These are phyloP conservation scores for Crassisporium funariophilum DNA, from an alignment of 768 basidiomycete genomes.

Conservation along the genomic window DNA sequence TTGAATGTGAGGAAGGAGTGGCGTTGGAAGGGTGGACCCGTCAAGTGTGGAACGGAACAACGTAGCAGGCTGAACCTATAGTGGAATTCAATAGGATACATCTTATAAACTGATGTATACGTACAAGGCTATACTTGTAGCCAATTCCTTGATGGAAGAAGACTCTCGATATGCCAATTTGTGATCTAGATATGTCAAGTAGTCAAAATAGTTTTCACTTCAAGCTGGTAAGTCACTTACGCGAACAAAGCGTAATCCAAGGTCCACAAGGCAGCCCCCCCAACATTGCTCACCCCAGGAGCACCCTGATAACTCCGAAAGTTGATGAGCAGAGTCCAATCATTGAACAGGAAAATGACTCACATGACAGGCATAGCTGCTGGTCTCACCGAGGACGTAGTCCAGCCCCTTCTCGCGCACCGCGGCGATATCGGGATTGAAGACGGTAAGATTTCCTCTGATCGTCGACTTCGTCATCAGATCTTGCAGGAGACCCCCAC, in stretches of 20 bases:
- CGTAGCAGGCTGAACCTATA: conserved; percentile 67
- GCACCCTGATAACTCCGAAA: conserved; percentile 35
- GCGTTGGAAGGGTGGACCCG: conserved; percentile 49
- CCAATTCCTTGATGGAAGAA: conserved; percentile 73
- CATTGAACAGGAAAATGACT: conserved; percentile 16
- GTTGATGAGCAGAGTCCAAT: background rate
- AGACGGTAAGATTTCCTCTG: conserved; percentile 56
- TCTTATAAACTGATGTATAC: conserved; percentile 3
- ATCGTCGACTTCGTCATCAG: conserved; percentile 65
- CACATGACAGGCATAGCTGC: conserved; percentile 51
- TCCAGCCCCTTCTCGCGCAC: conserved; percentile 45
- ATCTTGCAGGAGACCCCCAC: conserved; percentile 54
- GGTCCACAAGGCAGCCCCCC: conserved; percentile 69
- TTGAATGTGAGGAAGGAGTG: conserved; percentile 61
- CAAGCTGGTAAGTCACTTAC: conserved; percentile 21
- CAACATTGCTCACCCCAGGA: conserved; percentile 64
- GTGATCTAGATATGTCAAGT: conserved; percentile 38
- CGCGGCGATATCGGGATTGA: conserved; percentile 54
- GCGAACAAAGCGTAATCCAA: conserved; percentile 67
- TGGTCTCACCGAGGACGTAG: conserved; percentile 69
- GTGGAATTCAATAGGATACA: too few species aligned
- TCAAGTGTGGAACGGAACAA: conserved; percentile 60
- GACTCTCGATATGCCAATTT: conserved; percentile 53
- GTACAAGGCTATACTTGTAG: conserved; percentile 69
- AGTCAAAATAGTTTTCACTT: background rate